A percentile compares a stretch with the other conserved stretches of the same genome.
These are phyloP conservation scores for Magnolia officinalis DNA, from an alignment of 164 flowering plant species.

Conservation along the genomic window DNA sequence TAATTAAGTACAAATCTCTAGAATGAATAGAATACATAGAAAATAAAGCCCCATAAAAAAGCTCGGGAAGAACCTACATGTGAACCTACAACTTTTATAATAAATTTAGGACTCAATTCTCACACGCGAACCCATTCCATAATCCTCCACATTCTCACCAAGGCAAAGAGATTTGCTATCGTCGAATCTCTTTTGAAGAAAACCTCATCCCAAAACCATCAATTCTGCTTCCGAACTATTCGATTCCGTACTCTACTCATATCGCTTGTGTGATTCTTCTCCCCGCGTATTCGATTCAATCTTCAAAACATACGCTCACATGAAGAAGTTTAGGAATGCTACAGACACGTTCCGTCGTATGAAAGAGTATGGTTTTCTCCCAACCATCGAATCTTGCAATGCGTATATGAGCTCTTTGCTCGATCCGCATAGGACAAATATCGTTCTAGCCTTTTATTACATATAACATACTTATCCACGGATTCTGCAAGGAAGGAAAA, in stretches of 20 bases:
- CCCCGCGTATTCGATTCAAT: slow-evolving; percentile 68
- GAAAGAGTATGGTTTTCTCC: slow-evolving; percentile 82
- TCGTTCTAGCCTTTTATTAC: slow-evolving; percentile 67
- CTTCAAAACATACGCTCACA: slow-evolving; percentile 72
- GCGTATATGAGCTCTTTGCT: slow-evolving; percentile 65
- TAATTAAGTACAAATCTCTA: too few species aligned
- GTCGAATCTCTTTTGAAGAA: slow-evolving; percentile 56
- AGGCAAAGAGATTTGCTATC: slow-evolving; percentile 54
- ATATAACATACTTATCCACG: slow-evolving; percentile 67
- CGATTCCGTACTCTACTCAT: slow-evolving; percentile 59
- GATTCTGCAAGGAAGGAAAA: slow-evolving; percentile 71
- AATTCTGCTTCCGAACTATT: slow-evolving; percentile 51
- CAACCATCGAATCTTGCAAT: slow-evolving; percentile 77
- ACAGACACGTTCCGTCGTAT: slow-evolving; percentile 57
- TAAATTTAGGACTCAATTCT: slow-evolving; percentile 23
- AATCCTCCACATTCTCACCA: slow-evolving; percentile 71
- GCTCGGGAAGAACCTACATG: slow-evolving; percentile 46
- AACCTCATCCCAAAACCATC: slow-evolving; percentile 26
- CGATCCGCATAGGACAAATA: slow-evolving; percentile 43
- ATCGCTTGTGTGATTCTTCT: slow-evolving; percentile 71
- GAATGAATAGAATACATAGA: too few species aligned
- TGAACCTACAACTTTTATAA: too few species aligned
- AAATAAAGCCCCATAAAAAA: slow-evolving; percentile 9
- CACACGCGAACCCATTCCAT: slow-evolving; percentile 54
- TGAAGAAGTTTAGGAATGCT: slow-evolving; percentile 72